These are phyloP conservation scores for Suillus ampliporus DNA, from an alignment of 768 basidiomycete species.

Conservation along the genomic window DNA sequence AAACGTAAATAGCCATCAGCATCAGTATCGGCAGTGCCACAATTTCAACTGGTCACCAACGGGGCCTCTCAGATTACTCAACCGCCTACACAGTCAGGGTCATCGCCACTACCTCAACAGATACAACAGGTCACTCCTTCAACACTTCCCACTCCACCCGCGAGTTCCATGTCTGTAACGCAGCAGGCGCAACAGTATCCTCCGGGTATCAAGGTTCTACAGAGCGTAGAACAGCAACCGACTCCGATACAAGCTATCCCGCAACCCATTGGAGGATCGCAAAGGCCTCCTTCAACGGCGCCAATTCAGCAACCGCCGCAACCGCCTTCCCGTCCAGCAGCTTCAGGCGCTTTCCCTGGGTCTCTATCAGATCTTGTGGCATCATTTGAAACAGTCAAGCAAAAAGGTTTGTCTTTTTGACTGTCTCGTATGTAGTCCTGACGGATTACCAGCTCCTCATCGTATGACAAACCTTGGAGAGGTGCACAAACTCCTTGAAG, in stretches of 20 bases:
- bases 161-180: slow-evolving; percentile 37
- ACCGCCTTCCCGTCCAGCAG: slow-evolving; percentile 42
- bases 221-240: slow-evolving; percentile 46
- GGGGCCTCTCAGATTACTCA: slow-evolving; percentile 34
- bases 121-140: slow-evolving; percentile 40
- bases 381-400: slow-evolving; percentile 95
- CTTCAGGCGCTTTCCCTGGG: slow-evolving; percentile 69
- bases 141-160: slow-evolving; percentile 18
- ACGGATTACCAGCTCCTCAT: slow-evolving; percentile 58
- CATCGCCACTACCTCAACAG: slow-evolving; percentile 57
- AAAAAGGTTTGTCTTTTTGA: slow-evolving; percentile 72
- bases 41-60: slow-evolving; percentile 41
- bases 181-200: slow-evolving; percentile 59
- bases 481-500: slow-evolving; percentile 92
- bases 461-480: slow-evolving; percentile 88
- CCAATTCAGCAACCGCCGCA: slow-evolving; percentile 48
- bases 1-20: slow-evolving; percentile 42
- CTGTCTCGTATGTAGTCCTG: background rate
- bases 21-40: slow-evolving; percentile 41
- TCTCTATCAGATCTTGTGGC: slow-evolving; percentile 91
- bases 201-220: slow-evolving; percentile 67
- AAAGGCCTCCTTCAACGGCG: slow-evolving; percentile 59
- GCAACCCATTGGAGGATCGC: slow-evolving; percentile 47
- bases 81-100: slow-evolving; percentile 39
- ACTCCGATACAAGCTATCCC: slow-evolving; percentile 24